These are phyloP conservation scores for Marasmius sp. DNA, from an alignment of 1,284 basidiomycete genomes.

Conservation along the genomic window DNA sequence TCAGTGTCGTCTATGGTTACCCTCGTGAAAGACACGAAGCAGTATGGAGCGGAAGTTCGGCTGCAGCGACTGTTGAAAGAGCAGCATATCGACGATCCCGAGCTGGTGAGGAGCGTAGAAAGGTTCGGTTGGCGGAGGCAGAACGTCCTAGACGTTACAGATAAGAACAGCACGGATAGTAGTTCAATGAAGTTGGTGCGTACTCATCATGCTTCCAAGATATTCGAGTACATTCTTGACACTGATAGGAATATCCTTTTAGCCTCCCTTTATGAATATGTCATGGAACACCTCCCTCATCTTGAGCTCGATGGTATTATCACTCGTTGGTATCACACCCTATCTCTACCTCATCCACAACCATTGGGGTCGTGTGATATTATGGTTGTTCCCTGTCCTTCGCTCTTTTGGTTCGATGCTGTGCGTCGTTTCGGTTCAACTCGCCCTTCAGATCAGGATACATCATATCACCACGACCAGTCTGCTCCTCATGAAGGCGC, in stretches of 20 bases:
- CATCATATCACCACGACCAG: neutral
- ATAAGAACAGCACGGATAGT: neutral
- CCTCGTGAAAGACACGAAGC: neutral
- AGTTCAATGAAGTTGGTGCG: neutral
- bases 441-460: neutral
- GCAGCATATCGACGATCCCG: neutral
- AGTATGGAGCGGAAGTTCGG: neutral
- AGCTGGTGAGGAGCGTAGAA: neutral
- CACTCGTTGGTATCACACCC: neutral
- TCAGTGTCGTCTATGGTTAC: neutral
- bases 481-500: neutral
- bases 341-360: neutral
- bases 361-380: neutral
- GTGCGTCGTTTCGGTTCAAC: neutral
- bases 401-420: neutral
- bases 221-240: neutral
- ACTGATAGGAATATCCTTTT: neutral
- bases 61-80: neutral
- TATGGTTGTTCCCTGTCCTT: neutral
- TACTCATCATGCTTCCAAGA: neutral
- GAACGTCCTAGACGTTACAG: neutral
- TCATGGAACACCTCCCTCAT: neutral
- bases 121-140: neutral
- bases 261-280: too few species aligned
- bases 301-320: neutral